Percentiles rank a stretch among this genome's conserved stretches.
Conservation (phyloP, 2,329 filamentous ascomycete genomes). For the Pestalotiopsis sp. region DNA sequence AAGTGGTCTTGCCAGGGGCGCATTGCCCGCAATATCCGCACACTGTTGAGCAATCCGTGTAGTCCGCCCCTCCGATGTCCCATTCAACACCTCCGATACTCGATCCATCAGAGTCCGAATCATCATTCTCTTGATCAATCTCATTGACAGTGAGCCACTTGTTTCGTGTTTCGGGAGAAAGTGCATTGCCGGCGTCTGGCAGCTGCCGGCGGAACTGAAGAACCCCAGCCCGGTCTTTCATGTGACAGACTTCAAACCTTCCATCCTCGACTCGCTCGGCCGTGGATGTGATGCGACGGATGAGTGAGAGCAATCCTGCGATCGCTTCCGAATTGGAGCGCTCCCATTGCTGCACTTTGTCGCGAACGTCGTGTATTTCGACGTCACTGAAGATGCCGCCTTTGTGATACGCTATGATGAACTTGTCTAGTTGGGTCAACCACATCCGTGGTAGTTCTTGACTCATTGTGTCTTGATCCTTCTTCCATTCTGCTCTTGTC, state of each 20-base stretch:
- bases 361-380: constrained; percentile 5
- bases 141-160: constrained; percentile 6
- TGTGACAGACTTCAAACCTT: constrained; percentile 13
- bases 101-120: constrained; percentile 36
- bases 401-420: constrained; percentile 44
- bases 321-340: neutral
- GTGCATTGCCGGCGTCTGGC: neutral
- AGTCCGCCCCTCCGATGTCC: too few species aligned
- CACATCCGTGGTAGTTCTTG: constrained; percentile 45
- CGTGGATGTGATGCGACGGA: constrained; percentile 8
- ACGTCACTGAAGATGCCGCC: constrained; percentile 38
- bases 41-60: too few species aligned
- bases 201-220: constrained; percentile 13
- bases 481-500: constrained; percentile 37
- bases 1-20: too few species aligned
- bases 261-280: neutral
- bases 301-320: constrained; percentile 8
- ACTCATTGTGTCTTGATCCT: constrained; percentile 30
- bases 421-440: constrained; percentile 39
- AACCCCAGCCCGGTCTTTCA: neutral
- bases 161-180: constrained; percentile 5
- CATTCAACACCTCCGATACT: too few species aligned
- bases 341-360: constrained; percentile 14
- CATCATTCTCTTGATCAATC: neutral
- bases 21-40: too few species aligned